phyloP scores from a whole-genome alignment of 2,329 filamentous ascomycete genomes.

The Cercospora canescens region DNA sequence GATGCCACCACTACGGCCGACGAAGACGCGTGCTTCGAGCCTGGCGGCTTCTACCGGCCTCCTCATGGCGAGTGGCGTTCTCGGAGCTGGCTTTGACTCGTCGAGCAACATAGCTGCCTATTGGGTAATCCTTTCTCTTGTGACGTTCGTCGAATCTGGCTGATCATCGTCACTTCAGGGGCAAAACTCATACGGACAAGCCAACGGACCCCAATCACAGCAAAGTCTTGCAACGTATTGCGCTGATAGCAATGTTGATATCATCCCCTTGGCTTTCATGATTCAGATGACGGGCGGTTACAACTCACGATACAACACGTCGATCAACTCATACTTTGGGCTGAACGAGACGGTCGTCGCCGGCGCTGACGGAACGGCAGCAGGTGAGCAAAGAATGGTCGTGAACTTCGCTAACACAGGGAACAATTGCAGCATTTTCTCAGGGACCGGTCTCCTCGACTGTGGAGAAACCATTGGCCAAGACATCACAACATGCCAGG shows the following conservation, averaged over 20 bases:
- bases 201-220: constrained; percentile 50
- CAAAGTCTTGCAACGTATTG: constrained; percentile 61
- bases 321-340: constrained; percentile 2
- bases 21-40: constrained; percentile 14
- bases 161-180: constrained; percentile 7
- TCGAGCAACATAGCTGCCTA: constrained; percentile 17
- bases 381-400: constrained; percentile 10
- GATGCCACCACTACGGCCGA: constrained; percentile 12
- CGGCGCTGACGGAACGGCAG: background rate
- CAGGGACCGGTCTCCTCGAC: constrained; percentile 57
- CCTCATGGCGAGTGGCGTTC: constrained; percentile 17
- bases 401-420: constrained; percentile 65
- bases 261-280: constrained; percentile 66
- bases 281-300: constrained; percentile 49
- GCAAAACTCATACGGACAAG: constrained; percentile 61
- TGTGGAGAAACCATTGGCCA: constrained; percentile 58
- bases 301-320: constrained; percentile 5
- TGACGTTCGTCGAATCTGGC: background rate
- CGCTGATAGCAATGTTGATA: constrained; percentile 52
- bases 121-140: constrained; percentile 7
- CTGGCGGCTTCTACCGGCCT: constrained; percentile 17
- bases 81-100: constrained; percentile 15
- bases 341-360: background rate
- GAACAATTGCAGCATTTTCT: constrained; percentile 61
- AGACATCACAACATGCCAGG: constrained; percentile 55